A percentile compares a stretch with the other conserved stretches of the same genome.
Conservation (phyloP, 225 moss, liverwort and hornwort genomes). For the Neckera pumila region DNA sequence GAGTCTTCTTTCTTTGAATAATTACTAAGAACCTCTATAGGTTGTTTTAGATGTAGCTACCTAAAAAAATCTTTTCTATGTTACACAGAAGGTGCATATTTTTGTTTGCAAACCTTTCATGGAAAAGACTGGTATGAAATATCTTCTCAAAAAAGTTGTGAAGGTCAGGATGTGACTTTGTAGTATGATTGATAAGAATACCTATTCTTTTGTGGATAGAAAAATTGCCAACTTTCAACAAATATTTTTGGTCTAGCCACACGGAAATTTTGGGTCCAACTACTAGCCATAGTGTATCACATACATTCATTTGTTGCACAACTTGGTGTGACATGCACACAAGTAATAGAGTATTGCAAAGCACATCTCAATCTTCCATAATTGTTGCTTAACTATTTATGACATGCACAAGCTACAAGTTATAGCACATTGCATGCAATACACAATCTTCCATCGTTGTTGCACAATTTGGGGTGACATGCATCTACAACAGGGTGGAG, state of each 20-base stretch:
- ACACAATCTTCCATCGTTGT: neutral
- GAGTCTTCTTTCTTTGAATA: neutral
- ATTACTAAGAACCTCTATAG: neutral
- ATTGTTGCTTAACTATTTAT: too few relatives aligned
- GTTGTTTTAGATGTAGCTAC: neutral
- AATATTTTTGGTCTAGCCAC: neutral
- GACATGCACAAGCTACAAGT: neutral
- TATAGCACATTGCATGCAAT: neutral
- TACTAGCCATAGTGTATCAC: neutral
- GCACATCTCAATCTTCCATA: neutral
- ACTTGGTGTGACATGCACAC: neutral
- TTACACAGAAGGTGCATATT: neutral
- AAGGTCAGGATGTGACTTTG: fast-evolving
- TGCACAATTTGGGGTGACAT: neutral
- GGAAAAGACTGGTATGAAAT: neutral
- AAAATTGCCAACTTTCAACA: neutral
- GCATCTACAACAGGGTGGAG: neutral
- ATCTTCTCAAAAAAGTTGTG: neutral
- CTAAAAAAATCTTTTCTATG: neutral
- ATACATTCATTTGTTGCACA: neutral
- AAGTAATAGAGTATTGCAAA: neutral
- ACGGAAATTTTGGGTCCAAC: neutral
- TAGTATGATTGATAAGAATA: neutral
- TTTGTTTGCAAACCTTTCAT: neutral
- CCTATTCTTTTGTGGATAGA: neutral